Evolutionary conservation across 2,329 filamentous ascomycete genomes (phyloP).

Genomic region (Ceratocystis eucalypticola): DNA sequence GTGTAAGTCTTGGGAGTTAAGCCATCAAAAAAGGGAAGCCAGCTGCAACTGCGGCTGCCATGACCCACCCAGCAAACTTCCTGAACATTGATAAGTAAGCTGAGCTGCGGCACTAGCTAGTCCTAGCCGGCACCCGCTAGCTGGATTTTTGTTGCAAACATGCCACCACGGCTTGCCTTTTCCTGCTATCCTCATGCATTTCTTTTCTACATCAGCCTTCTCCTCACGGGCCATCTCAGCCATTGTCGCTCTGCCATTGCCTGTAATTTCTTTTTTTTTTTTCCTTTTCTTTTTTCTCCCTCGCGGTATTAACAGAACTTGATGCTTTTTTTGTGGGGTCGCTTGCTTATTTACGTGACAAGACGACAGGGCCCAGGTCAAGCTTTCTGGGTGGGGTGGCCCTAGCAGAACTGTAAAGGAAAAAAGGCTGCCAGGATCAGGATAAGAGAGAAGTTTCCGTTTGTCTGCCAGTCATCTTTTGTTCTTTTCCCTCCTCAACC

Average conservation of each 20-base stretch:
- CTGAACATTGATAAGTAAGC: neutral
- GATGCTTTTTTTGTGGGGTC: neutral
- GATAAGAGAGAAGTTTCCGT: slow-evolving; percentile 10
- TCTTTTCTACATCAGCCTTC: neutral
- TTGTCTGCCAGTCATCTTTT: slow-evolving; percentile 13
- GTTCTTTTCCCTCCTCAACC: neutral
- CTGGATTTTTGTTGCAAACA: neutral
- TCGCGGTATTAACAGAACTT: neutral
- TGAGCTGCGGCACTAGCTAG: neutral
- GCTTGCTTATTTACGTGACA: slow-evolving; percentile 1
- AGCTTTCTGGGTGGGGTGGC: neutral
- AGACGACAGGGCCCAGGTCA: neutral
- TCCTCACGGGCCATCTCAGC: neutral
- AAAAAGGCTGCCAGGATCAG: neutral
- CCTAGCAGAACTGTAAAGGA: neutral
- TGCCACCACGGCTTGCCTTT: neutral
- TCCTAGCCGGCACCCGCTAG: no score
- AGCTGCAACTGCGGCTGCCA: neutral
- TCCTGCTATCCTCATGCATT: neutral
- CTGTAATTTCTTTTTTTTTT: neutral
- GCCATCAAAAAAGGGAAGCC: neutral
- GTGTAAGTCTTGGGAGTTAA: slow-evolving; percentile 2
- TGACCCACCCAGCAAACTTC: neutral
- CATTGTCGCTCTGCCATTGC: neutral
- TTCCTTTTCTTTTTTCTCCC: neutral